Evolutionary conservation across 2,329 filamentous ascomycete genomes (phyloP), one percentile per base, ranked within the genome.

Genomic region (Nannizzia gypsea): DNA sequence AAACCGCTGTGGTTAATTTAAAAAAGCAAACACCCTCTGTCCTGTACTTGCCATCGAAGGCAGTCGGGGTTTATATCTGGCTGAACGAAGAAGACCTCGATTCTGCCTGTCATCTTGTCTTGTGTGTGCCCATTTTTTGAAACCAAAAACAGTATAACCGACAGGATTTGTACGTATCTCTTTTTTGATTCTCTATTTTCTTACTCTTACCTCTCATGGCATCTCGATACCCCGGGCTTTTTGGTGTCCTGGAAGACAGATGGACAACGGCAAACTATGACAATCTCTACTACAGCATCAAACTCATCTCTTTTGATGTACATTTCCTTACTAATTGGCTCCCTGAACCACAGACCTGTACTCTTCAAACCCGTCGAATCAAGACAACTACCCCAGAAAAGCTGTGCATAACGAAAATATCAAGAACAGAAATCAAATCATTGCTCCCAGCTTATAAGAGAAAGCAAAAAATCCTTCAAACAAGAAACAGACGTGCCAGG

Each of bases 261-360:
- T 52, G 48, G 26, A 28, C 22, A 13, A 15, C n/a, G 9, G 24
- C 9, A 24, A 15, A 20, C 22, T 15, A 13, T n/a, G 20, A n/a
- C 22, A 22, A 13, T 24, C 8, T 42, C 52, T 22, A 55, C 31
- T 20, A 24, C 54, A 56, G n/a, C 54, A 34, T 24, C 48, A n/a
- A 5, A 36, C 28, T 38, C 54, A 36, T 24, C 31, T 38, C 22
- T 6, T 9, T 13, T 17, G 24, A 58, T 58, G 56, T 58, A 58
- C 56, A 17, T 58, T 64, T 65, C 60, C 61, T 67, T 74, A 68
- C 73, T 76, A 76, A 76, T 76, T 64, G 66, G 66, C 59, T 59
- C 65, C 62, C 70, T 69, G 60, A 61, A 64, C 64, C 68, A 67
- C 72, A 76, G 73, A 75, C 72, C 73, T 74, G 73, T 74, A 74